Percentiles rank a stretch among this genome's conserved stretches.
phyloP scores from a whole-genome alignment of 345 rosid genomes.

The Camelina laxa region DNA sequence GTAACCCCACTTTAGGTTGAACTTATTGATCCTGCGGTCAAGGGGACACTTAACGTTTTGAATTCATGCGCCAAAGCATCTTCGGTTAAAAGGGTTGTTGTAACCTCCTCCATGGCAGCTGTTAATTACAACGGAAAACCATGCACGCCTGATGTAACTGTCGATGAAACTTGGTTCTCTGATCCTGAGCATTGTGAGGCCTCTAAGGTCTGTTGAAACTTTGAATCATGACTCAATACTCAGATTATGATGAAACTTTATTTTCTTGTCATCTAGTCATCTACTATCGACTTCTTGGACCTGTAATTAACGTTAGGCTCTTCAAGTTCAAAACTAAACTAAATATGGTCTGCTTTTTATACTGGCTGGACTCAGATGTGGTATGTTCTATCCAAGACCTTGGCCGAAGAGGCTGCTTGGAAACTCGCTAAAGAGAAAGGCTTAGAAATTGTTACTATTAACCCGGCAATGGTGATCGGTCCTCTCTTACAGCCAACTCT shows the following conservation, averaged over 20 bases:
- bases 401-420: slow-evolving; percentile 62
- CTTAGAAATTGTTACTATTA: slow-evolving; percentile 51
- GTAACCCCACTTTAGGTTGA: slow-evolving; percentile 77
- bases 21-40: slow-evolving; percentile 84
- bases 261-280: slow-evolving; percentile 22
- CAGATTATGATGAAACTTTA: not conserved
- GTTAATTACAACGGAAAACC: slow-evolving; percentile 62
- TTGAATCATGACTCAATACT: not conserved
- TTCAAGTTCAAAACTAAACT: not conserved
- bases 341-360: slow-evolving; percentile 1
- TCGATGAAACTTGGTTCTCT: slow-evolving; percentile 87
- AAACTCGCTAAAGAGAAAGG: slow-evolving; percentile 54
- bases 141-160: slow-evolving; percentile 72
- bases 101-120: slow-evolving; percentile 86
- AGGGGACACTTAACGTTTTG: slow-evolving; percentile 87
- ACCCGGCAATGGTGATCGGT: slow-evolving; percentile 55
- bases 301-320: not conserved
- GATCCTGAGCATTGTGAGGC: slow-evolving; percentile 56
- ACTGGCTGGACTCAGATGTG: slow-evolving; percentile 44
- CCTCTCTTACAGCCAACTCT: slow-evolving; percentile 57
- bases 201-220: slow-evolving; percentile 52
- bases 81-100: slow-evolving; percentile 73
- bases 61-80: slow-evolving; percentile 67
- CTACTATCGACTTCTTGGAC: slow-evolving; percentile 12
- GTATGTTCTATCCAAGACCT: slow-evolving; percentile 57